These are phyloP conservation scores for Fusarium lyarnte DNA, from an alignment of 2,329 filamentous ascomycete genomes.

Conservation along the genomic window DNA sequence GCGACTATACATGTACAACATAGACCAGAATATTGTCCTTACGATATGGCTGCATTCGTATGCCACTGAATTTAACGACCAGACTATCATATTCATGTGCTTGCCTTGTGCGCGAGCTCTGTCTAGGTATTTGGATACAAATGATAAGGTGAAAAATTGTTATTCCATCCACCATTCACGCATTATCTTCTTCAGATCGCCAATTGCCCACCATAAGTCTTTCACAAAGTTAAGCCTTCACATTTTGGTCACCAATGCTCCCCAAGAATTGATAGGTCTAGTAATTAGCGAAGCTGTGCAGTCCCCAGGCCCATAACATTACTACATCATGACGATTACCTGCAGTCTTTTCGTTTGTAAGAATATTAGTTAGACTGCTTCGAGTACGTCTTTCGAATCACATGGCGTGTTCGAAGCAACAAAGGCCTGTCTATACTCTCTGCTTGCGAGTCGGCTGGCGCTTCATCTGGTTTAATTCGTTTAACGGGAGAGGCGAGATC, in stretches of 20 bases:
- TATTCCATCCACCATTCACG: not conserved
- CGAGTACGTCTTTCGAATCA: slow-evolving; percentile 16
- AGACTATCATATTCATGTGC: not conserved
- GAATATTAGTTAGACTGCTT: not conserved
- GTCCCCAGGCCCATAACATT: not conserved
- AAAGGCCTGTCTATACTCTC: not conserved
- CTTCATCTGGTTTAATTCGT: slow-evolving; percentile 24
- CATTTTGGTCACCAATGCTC: not conserved
- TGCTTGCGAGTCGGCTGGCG: not conserved
- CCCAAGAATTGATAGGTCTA: not conserved
- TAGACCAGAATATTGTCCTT: slow-evolving; percentile 19
- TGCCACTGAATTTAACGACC: slow-evolving; percentile 9
- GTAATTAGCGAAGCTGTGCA: not conserved
- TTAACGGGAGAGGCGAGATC: slow-evolving; percentile 3
- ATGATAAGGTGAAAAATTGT: slow-evolving; percentile 8
- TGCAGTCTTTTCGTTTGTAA: not conserved
- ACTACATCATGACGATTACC: not conserved
- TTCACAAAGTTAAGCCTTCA: not conserved
- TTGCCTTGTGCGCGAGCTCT: not conserved
- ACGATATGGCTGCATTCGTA: slow-evolving; percentile 11
- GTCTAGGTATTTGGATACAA: not conserved
- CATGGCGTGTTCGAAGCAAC: not conserved
- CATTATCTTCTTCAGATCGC: not conserved
- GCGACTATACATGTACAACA: slow-evolving; percentile 43
- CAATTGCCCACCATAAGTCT: not conserved